A percentile compares a stretch with the other conserved stretches of the same genome.
Conservation (phyloP, 106 monocot genomes). For the Posidonia australis region DNA sequence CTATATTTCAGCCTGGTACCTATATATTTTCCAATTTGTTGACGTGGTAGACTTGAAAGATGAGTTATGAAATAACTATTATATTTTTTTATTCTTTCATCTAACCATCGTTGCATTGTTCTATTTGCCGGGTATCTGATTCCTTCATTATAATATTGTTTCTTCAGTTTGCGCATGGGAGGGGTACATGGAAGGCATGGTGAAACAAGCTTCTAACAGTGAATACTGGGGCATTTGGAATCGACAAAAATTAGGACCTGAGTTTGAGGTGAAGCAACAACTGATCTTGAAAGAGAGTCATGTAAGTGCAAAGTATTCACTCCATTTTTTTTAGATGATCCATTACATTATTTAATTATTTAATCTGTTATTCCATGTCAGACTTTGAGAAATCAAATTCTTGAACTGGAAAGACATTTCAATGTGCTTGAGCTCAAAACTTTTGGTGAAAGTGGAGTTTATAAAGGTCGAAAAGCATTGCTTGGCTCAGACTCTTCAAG, state of each 20-base stretch:
- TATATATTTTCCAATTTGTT: no score
- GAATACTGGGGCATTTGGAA: slow-evolving; percentile 88
- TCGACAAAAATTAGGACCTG: slow-evolving; percentile 65
- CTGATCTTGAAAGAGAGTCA: slow-evolving; percentile 58
- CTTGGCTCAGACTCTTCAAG: slow-evolving; percentile 27
- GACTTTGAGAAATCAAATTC: slow-evolving; percentile 69
- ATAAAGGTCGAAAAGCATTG: slow-evolving; percentile 28
- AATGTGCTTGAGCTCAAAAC: slow-evolving; percentile 72
- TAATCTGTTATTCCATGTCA: slow-evolving; percentile 15
- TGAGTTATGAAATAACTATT: neutral
- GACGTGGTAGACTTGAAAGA: neutral
- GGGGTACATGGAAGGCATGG: slow-evolving; percentile 66
- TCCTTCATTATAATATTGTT: neutral
- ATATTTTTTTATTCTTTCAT: neutral
- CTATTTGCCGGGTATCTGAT: neutral
- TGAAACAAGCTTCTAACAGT: slow-evolving; percentile 68
- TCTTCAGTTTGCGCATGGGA: slow-evolving; percentile 69
- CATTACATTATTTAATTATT: neutral
- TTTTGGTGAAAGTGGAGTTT: slow-evolving; percentile 53
- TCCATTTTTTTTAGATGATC: neutral
- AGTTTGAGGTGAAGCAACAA: slow-evolving; percentile 76
- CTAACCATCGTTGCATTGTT: neutral
- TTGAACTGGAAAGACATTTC: slow-evolving; percentile 89
- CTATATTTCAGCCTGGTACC: no score
- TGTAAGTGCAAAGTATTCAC: slow-evolving; percentile 16